Conservation (phyloP, 23 red algal species). For the Gracilaria domingensis region DNA sequence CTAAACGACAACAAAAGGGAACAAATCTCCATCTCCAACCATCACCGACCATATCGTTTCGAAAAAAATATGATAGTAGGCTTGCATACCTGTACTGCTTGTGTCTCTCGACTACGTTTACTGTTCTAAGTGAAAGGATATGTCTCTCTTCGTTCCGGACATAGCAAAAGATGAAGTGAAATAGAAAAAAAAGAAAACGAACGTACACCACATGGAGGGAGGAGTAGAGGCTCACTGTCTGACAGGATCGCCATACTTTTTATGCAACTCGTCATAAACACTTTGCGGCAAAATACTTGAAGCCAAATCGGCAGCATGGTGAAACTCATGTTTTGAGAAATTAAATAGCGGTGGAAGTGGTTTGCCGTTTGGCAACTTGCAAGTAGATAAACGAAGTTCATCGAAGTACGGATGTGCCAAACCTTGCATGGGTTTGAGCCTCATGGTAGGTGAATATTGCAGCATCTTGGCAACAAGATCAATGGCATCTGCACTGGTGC, state of each 20-base stretch:
- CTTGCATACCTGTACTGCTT: conserved; percentile 2
- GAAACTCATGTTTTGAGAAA: conserved; percentile 93
- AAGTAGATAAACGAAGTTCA: conserved; percentile 73
- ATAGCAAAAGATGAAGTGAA: background rate
- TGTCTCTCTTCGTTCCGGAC: background rate
- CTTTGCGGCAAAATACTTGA: conserved; percentile 59
- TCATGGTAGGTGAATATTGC: conserved; percentile 83
- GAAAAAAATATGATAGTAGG: background rate
- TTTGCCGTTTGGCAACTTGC: conserved; percentile 77
- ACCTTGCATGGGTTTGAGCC: conserved; percentile 81
- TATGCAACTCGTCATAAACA: conserved; percentile 63
- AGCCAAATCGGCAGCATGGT: conserved; percentile 71
- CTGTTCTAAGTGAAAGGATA: conserved; percentile 12
- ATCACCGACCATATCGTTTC: no score
- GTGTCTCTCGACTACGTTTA: conserved; percentile 16
- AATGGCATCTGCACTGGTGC: conserved; percentile 81
- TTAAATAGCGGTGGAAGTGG: conserved; percentile 95
- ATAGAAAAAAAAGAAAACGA: conserved; percentile 30
- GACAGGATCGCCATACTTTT: conserved; percentile 74
- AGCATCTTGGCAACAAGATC: conserved; percentile 95
- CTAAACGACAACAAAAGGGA: no score
- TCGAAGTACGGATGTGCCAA: conserved; percentile 97
- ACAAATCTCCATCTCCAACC: no score
- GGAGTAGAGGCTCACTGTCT: conserved; percentile 40
- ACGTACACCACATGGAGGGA: conserved; percentile 22